Evolutionary conservation across 805 yeast species (phyloP), one percentile per base, ranked within the genome.

Genomic region (Myxozyma monticola): DNA sequence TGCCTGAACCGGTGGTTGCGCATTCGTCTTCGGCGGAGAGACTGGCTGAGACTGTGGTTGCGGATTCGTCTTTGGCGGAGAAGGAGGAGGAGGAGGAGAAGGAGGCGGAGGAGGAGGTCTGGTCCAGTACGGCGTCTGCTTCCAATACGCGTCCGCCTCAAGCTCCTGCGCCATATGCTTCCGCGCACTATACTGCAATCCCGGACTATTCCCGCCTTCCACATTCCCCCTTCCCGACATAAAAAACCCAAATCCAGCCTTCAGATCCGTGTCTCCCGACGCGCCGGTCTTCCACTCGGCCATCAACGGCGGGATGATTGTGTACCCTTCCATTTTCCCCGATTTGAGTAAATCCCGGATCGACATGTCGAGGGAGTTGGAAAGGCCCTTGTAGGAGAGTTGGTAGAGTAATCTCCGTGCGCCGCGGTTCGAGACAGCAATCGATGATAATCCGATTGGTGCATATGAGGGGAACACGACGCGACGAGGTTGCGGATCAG

Each of bases 321-420:
- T 33, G 40, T 42, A 49, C 9, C 54, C 54, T 5, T 35, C 37
- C 2, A 49, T 29, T 3, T 17, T 20, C 17, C 54, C 54, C 10
- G 39, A 22, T 18, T n/a, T 12, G 24, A 49, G 28, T 9, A 31
- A 21, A 7, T 26, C 21, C 5, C 43, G 25, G 15, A 49, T 45
- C 10, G 45, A 44, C 25, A 25, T 25, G 18, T 49, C 54, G 25
- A 49, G 28, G 18, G 49, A 29, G 34, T 36, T 46, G 15, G 38
- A 29, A 14, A 49, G 42, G 31, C 39, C 49, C 12, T 30, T 38
- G 36, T 49, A 49, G 7, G 49, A 45, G 29, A 49, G 37, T 8
- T 49, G 29, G 26, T 42, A 44, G 6, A 49, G 38, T 31, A 49
- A 31, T 10, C 54, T 49, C 35, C 45, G 44, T 2, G 54, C 54